Percentiles rank a stretch among this genome's conserved stretches.
phyloP scores from a whole-genome alignment of 768 basidiomycete genomes.

The Lactifluus hygrophoroides region DNA sequence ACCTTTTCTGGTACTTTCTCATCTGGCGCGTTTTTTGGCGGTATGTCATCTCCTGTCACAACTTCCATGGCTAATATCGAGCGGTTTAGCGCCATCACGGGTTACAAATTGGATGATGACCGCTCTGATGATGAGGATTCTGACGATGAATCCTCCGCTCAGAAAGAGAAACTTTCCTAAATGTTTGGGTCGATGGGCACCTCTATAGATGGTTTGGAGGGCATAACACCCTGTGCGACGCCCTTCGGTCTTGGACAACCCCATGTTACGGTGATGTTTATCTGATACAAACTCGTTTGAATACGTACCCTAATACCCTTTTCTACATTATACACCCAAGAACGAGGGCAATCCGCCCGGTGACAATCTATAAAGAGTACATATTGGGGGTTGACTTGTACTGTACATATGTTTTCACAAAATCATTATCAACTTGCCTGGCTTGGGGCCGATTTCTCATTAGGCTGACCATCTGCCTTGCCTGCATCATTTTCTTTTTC shows the following conservation, averaged over 20 bases:
- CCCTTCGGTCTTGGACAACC: too few species aligned
- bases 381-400: too few species aligned
- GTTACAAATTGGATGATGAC: constrained; percentile 48
- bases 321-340: not conserved
- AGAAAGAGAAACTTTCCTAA: constrained; percentile 3
- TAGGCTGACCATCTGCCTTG: not conserved
- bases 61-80: not conserved
- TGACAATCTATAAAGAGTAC: not conserved
- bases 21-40: constrained; percentile 70
- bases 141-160: not conserved
- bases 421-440: not conserved
- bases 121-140: constrained; percentile 71
- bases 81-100: constrained; percentile 42
- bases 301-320: not conserved
- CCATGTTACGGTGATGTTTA: not conserved
- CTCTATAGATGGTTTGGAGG: constrained; percentile 21
- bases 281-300: not conserved
- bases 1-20: constrained; percentile 89
- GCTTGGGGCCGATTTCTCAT: not conserved
- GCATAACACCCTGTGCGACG: not conserved
- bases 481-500: not conserved
- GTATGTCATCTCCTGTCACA: constrained; percentile 33
- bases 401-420: not conserved
- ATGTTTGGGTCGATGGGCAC: constrained; percentile 31
- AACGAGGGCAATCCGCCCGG: not conserved